A percentile compares a stretch with the other conserved stretches of the same genome.
phyloP scores from a whole-genome alignment of 805 yeast genomes.

The Candida awuae region DNA sequence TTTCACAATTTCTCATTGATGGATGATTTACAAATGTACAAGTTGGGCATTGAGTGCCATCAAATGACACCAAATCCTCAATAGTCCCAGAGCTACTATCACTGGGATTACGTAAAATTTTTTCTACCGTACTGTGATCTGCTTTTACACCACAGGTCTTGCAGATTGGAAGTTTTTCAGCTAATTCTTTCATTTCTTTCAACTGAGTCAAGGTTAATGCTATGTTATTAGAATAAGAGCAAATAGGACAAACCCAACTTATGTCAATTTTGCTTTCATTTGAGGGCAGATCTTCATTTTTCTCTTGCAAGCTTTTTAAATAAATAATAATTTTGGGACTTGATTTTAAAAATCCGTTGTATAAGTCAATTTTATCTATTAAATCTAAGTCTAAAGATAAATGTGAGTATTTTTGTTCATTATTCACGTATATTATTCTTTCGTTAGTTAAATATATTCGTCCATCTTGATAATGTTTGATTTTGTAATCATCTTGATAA shows the following conservation, averaged over 20 bases:
- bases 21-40: slow-evolving; percentile 76
- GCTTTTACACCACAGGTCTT: slow-evolving; percentile 55
- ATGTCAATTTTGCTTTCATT: slow-evolving; percentile 2
- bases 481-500: slow-evolving; percentile 68
- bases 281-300: background rate
- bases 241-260: slow-evolving; percentile 85
- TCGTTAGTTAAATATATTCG: slow-evolving; percentile 68
- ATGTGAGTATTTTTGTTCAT: background rate
- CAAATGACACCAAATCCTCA: slow-evolving; percentile 15
- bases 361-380: slow-evolving; percentile 21
- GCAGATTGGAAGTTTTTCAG: slow-evolving; percentile 37
- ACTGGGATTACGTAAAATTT: background rate
- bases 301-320: slow-evolving; percentile 8
- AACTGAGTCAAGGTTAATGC: slow-evolving; percentile 17
- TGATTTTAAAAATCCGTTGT: slow-evolving; percentile 57
- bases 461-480: slow-evolving; percentile 61
- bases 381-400: slow-evolving; percentile 14
- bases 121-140: slow-evolving; percentile 29
- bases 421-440: slow-evolving; percentile 61
- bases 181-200: slow-evolving; percentile 7
- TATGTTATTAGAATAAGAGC: slow-evolving; percentile 57
- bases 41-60: slow-evolving; percentile 38
- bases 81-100: background rate
- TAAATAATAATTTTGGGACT: slow-evolving; percentile 61
- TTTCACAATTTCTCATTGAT: slow-evolving; percentile 68